Conservation (phyloP, 805 yeast genomes). For the Yarrowia porcina region DNA sequence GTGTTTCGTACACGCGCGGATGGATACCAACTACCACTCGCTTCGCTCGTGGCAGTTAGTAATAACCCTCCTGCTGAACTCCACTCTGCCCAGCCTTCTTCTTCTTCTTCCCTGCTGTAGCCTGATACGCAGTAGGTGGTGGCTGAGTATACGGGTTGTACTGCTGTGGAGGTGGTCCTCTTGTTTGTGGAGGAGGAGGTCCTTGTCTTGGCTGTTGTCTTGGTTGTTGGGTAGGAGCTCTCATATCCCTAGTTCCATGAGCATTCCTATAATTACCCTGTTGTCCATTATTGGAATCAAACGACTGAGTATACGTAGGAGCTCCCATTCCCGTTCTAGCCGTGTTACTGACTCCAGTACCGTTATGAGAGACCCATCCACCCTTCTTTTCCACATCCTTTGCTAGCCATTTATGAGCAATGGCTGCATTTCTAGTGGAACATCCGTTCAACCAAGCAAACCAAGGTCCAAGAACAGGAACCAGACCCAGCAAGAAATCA, state of each 20-base stretch:
- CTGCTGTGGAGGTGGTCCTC: neutral
- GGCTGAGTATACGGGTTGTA: slow-evolving; percentile 12
- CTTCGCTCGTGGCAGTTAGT: neutral
- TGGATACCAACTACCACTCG: too few relatives aligned
- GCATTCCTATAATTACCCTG: neutral
- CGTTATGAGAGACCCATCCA: slow-evolving; percentile 13
- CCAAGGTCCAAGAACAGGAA: slow-evolving; percentile 77
- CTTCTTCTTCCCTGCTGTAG: neutral
- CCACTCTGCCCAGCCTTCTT: slow-evolving; percentile 17
- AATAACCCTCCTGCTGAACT: slow-evolving; percentile 13
- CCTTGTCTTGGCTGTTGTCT: neutral
- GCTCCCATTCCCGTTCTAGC: neutral
- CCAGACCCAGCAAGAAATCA: slow-evolving; percentile 70
- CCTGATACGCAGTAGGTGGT: neutral
- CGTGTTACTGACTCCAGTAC: neutral
- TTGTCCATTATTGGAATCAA: neutral
- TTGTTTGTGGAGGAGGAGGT: neutral
- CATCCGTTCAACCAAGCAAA: slow-evolving; percentile 81
- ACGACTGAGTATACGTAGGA: neutral
- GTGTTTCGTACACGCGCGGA: too few relatives aligned
- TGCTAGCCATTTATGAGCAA: slow-evolving; percentile 8
- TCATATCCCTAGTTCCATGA: neutral
- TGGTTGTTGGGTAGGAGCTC: neutral
- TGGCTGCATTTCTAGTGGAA: slow-evolving; percentile 84
- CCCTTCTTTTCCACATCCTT: slow-evolving; percentile 18